Base-by-base conservation (phyloP, 768 basidiomycete genomes). In the Mycena vitilis region DNA sequence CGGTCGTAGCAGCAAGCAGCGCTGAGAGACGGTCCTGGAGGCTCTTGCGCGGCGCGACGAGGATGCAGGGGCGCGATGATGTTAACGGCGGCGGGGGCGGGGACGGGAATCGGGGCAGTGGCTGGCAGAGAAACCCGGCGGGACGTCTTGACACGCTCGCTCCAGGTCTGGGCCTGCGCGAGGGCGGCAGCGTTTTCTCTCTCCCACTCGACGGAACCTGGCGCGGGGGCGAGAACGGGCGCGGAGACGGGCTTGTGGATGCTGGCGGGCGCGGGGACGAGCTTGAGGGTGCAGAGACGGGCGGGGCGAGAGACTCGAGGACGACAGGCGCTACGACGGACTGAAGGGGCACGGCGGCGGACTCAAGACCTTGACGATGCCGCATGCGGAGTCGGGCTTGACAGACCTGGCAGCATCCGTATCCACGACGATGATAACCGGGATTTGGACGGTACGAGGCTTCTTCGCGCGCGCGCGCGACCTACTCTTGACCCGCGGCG, bases 121-220 rank as follows among this genome's bases (percentile, higher is more conserved):
- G 20, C 18, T 15, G 53, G 62, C 1, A 55, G 30, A 0, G 66
- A 62, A 9, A 45, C 45, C 7, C 53, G 66, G 6, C 48, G 53
- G 4, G 48, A 62, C 0, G 55, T 42, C 30, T 57, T 49, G 55
- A 63, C 55, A 15, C 58, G 60, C 5, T 34, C 36, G 37, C 25
- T 68, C 55, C 37, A 68, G 30, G 4, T 30, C 20, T 42, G 61
- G 0, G 61, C 60, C 15, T 68, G 47, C 1, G 55, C 48, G 22
- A 68, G 60, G 23, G 57, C 20, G 0, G 51, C 30, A 9, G 34
- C 36, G 22, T 68, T 68, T 1, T 13, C 34, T 7, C 6, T 25
- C 16, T 62, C 63, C 66, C 66, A 68, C 25, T 52, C 37, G 4
- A 2, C n/a, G 3, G 66, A 68, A 11, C 48, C 60, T 25, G 66